Evolutionary conservation across 2,329 filamentous ascomycete species (phyloP).

Genomic region (Fonsecaea multimorphosa): DNA sequence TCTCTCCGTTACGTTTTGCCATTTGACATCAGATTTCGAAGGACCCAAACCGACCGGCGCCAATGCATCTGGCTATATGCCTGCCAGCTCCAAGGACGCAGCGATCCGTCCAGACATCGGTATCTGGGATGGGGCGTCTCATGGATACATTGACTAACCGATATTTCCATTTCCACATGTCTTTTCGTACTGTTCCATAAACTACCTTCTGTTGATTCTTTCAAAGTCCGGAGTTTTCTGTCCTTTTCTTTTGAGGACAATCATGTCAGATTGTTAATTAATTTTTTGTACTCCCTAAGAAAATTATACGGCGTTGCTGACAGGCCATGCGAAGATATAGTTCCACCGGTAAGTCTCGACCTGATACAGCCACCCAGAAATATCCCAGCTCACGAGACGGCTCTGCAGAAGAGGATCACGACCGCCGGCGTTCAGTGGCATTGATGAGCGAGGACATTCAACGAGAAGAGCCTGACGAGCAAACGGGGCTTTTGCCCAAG

Average conservation of each 20-base stretch:
- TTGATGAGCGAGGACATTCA: constrained; percentile 28
- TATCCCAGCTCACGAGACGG: constrained; percentile 4
- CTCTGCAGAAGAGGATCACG: constrained; percentile 23
- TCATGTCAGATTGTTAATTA: background rate
- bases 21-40: background rate
- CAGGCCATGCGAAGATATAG: constrained; percentile 28
- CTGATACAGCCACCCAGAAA: background rate
- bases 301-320: background rate
- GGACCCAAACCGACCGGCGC: background rate
- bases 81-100: background rate
- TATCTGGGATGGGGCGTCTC: background rate
- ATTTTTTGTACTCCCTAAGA: background rate
- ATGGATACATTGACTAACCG: background rate
- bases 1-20: constrained; percentile 2
- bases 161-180: background rate
- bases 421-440: constrained; percentile 21
- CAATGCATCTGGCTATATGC: background rate
- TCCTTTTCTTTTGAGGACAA: background rate
- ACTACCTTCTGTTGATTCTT: background rate
- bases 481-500: constrained; percentile 52
- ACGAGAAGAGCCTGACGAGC: constrained; percentile 47
- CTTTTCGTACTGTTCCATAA: background rate
- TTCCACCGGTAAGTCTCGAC: constrained; percentile 22
- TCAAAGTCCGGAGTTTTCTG: background rate
- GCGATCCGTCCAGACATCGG: background rate